A percentile compares a stretch with the other conserved stretches of the same genome.
These are phyloP conservation scores for Acacia acuminata DNA, from an alignment of 306 rosid species.

Conservation along the genomic window DNA sequence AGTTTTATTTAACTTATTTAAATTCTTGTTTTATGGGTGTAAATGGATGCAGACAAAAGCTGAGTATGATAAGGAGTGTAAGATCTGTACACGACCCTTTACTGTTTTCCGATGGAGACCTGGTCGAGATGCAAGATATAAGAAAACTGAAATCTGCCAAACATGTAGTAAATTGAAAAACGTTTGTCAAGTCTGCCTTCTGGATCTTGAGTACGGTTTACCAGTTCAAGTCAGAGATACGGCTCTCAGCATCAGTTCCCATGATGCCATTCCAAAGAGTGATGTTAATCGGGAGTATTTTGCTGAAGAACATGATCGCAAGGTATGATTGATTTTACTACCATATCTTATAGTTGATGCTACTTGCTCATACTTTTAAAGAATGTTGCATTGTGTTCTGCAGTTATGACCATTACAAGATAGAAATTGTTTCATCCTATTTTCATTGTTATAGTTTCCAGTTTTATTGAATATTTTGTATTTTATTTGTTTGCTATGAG, in stretches of 20 bases:
- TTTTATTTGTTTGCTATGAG: not conserved
- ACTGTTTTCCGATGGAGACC: constrained; percentile 97
- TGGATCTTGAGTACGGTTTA: constrained; percentile 87
- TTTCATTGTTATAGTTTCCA: constrained; percentile 4
- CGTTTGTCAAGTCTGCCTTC: constrained; percentile 92
- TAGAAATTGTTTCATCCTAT: not conserved
- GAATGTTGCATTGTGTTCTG: not conserved
- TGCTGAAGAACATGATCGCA: constrained; percentile 95
- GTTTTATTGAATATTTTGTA: constrained; percentile 8
- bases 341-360: constrained; percentile 1
- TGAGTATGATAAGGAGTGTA: constrained; percentile 89
- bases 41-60: constrained; percentile 64
- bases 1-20: not conserved
- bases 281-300: constrained; percentile 91
- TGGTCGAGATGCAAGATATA: constrained; percentile 85
- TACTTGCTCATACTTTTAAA: not conserved
- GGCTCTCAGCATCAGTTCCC: constrained; percentile 73
- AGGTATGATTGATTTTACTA: constrained; percentile 45
- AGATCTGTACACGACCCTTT: constrained; percentile 91
- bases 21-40: constrained; percentile 7
- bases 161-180: constrained; percentile 90
- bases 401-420: not conserved
- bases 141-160: constrained; percentile 90
- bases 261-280: constrained; percentile 88
- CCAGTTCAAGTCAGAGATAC: constrained; percentile 94